Conservation (phyloP, 2,329 filamentous ascomycete species). For the Aspergillaceae sp. region DNA sequence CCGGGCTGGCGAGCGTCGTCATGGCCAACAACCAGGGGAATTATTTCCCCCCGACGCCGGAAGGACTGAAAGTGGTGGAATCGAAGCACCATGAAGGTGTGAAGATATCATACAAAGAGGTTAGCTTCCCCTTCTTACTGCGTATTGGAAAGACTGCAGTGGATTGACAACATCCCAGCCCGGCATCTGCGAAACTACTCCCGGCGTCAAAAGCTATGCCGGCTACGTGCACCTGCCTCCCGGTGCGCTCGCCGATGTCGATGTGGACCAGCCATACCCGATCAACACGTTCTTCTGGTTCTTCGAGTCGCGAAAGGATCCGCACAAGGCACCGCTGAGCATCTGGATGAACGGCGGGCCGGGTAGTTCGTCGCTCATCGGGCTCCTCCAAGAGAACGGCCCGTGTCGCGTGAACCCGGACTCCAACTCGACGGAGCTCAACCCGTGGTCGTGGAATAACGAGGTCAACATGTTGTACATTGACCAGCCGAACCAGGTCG, state of each 20-base stretch:
- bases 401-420: constrained; percentile 48
- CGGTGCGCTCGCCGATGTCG: constrained; percentile 31
- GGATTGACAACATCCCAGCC: constrained; percentile 18
- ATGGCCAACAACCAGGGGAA: constrained; percentile 16
- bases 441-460: constrained; percentile 57
- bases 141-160: too few relatives aligned
- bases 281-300: constrained; percentile 62
- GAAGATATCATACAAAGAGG: constrained; percentile 41
- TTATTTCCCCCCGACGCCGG: constrained; percentile 35
- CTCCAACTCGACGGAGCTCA: constrained; percentile 43
- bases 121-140: constrained; percentile 10
- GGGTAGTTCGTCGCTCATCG: constrained; percentile 51
- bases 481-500: constrained; percentile 55
- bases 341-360: constrained; percentile 58
- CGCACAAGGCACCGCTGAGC: constrained; percentile 47
- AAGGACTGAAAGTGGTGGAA: constrained; percentile 33
- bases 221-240: constrained; percentile 53
- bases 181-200: constrained; percentile 49
- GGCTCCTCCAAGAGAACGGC: constrained; percentile 43
- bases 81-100: constrained; percentile 38
- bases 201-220: constrained; percentile 49
- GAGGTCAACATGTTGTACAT: constrained; percentile 61
- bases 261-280: constrained; percentile 43
- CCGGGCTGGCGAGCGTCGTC: constrained; percentile 12
- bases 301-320: constrained; percentile 48